phyloP scores from a whole-genome alignment of 345 rosid genomes.

The Citropsis articulata region DNA sequence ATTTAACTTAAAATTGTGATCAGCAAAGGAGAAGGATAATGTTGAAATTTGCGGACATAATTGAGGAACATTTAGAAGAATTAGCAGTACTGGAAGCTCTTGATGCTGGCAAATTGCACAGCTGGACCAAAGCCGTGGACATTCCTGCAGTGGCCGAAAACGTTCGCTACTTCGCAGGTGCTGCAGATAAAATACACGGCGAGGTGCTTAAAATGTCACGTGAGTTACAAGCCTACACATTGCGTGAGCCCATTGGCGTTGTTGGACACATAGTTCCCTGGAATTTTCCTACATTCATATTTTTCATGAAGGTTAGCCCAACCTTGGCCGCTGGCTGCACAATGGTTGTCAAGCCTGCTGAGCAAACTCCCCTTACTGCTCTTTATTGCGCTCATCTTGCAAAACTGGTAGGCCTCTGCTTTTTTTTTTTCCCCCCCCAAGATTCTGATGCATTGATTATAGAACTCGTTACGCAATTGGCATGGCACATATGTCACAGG shows the following conservation, averaged over 20 bases:
- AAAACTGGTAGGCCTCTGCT: constrained; percentile 30
- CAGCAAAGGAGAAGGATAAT: constrained; percentile 68
- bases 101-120: constrained; percentile 64
- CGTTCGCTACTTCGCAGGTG: constrained; percentile 78
- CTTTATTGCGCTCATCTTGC: constrained; percentile 65
- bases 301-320: constrained; percentile 62
- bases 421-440: too few species aligned
- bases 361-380: constrained; percentile 89
- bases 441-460: not conserved
- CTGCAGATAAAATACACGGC: constrained; percentile 89
- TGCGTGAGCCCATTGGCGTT: constrained; percentile 82
- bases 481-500: constrained; percentile 23
- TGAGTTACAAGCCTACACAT: constrained; percentile 58
- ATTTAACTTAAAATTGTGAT: not conserved
- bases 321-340: constrained; percentile 92
- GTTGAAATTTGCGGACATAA: constrained; percentile 58
- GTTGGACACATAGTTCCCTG: constrained; percentile 80
- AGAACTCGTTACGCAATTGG: not conserved
- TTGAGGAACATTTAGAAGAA: constrained; percentile 59
- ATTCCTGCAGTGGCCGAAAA: constrained; percentile 36
- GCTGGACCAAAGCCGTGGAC: constrained; percentile 35
- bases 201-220: constrained; percentile 60
- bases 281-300: constrained; percentile 71
- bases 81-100: constrained; percentile 64
- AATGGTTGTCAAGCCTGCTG: constrained; percentile 81